Conservation (phyloP, 352 stramenopile genomes). For the Phytophthora podocarpi region DNA sequence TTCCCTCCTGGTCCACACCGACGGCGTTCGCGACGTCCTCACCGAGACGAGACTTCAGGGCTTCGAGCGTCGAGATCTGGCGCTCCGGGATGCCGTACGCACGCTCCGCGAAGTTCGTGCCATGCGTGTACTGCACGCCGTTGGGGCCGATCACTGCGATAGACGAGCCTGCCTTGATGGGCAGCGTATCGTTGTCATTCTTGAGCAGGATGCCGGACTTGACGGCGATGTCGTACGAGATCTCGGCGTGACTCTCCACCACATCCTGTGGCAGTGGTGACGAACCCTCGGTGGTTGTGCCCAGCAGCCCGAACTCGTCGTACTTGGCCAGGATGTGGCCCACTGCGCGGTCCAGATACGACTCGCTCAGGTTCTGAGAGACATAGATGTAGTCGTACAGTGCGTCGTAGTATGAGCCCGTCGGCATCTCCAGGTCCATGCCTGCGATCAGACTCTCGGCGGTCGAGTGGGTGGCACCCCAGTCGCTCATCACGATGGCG, state of each 20-base stretch:
- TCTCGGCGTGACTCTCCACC: slow-evolving; percentile 26
- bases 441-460: slow-evolving; percentile 37
- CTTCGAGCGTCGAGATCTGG: slow-evolving; percentile 29
- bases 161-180: slow-evolving; percentile 18
- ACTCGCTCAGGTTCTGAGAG: slow-evolving; percentile 38
- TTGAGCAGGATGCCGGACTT: slow-evolving; percentile 41
- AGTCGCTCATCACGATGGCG: slow-evolving; percentile 39
- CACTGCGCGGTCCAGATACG: slow-evolving; percentile 36
- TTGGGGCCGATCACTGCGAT: slow-evolving; percentile 42
- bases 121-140: slow-evolving; percentile 41
- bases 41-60: slow-evolving; percentile 28
- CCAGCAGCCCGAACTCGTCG: slow-evolving; percentile 37
- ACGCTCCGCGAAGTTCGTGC: slow-evolving; percentile 38
- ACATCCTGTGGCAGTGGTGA: slow-evolving; percentile 28
- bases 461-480: slow-evolving; percentile 33
- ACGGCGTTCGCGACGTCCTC: slow-evolving; percentile 33
- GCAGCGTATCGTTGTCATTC: slow-evolving; percentile 33
- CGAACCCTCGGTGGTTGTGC: slow-evolving; percentile 30
- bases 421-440: slow-evolving; percentile 41
- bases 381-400: slow-evolving; percentile 46
- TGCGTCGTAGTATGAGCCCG: slow-evolving; percentile 36
- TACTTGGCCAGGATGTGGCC: slow-evolving; percentile 41
- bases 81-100: slow-evolving; percentile 37
- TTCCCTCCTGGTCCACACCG: slow-evolving; percentile 33
- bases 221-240: slow-evolving; percentile 41